Conservation (phyloP, 2,329 filamentous ascomycete species). For the Clonostachys chloroleuca region DNA sequence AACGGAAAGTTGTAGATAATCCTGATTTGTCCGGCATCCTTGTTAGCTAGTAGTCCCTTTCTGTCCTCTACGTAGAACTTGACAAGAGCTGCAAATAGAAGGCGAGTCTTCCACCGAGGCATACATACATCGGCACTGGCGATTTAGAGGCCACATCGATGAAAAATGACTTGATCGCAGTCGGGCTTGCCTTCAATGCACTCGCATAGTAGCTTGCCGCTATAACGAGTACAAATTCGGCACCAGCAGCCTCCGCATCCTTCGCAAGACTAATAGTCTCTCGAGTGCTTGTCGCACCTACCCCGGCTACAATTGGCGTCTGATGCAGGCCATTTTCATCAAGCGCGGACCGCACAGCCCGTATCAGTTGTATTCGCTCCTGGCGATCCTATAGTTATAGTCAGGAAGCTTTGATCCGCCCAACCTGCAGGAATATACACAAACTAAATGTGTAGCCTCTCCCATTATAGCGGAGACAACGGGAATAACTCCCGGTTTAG, state of each 20-base stretch:
- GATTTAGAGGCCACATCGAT: not conserved
- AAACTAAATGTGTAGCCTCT: not conserved
- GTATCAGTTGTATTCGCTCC: not conserved
- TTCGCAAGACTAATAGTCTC: not conserved
- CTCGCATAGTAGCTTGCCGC: not conserved
- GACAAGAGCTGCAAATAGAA: too few species aligned
- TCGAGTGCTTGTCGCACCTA: not conserved
- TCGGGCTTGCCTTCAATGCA: not conserved
- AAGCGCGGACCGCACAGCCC: not conserved
- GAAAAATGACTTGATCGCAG: not conserved
- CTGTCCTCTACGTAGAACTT: not conserved
- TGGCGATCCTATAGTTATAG: not conserved
- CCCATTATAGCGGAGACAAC: not conserved
- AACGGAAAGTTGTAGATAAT: constrained; percentile 69
- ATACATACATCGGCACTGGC: not conserved
- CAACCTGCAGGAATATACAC: not conserved
- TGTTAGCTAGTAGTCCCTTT: not conserved
- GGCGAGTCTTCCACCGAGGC: too few species aligned
- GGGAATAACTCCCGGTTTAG: not conserved
- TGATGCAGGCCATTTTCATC: not conserved
- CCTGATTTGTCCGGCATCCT: not conserved
- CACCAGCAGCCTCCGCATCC: not conserved
- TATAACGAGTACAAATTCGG: not conserved
- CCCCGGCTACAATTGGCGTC: not conserved
- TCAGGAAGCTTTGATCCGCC: not conserved